phyloP scores from a whole-genome alignment of 352 stramenopile genomes.

The Blastocystis sp. region DNA sequence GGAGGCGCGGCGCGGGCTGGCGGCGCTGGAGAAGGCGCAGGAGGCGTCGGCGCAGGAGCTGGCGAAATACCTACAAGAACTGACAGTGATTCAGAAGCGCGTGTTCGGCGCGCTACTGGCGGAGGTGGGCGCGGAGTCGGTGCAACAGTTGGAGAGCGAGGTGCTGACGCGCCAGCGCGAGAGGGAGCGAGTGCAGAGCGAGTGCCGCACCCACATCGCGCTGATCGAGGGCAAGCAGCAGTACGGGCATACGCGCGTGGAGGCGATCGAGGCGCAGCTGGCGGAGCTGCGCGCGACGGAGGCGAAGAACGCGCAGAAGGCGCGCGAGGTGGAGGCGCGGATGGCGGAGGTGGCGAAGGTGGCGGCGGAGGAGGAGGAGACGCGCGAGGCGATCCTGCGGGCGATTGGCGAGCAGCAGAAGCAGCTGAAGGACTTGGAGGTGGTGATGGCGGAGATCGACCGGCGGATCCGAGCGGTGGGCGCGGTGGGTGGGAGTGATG shows the following conservation, averaged over 20 bases:
- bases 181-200: conserved; percentile 61
- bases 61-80: conserved; percentile 13
- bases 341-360: conserved; percentile 80
- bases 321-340: conserved; percentile 70
- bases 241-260: conserved; percentile 34
- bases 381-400: conserved; percentile 74
- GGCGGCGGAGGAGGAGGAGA: conserved; percentile 74
- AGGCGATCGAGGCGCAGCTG: background rate
- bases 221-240: conserved; percentile 53
- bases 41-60: conserved; percentile 71
- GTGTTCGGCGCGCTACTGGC: conserved; percentile 70
- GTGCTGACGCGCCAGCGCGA: conserved; percentile 18
- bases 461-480: conserved; percentile 72
- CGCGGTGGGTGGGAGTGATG: conserved; percentile 74
- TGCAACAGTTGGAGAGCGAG: conserved; percentile 50
- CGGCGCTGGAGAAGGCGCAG: conserved; percentile 73
- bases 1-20: conserved; percentile 72
- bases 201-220: conserved; percentile 66
- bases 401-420: conserved; percentile 77
- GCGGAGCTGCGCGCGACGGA: conserved; percentile 7
- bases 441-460: conserved; percentile 83
- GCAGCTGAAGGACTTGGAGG: conserved; percentile 75
- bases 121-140: conserved; percentile 30
- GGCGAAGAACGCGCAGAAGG: conserved; percentile 33
- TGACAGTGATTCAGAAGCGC: conserved; percentile 38